phyloP scores from a whole-genome alignment of 352 stramenopile genomes.

The Phytophthora citrophthora region DNA sequence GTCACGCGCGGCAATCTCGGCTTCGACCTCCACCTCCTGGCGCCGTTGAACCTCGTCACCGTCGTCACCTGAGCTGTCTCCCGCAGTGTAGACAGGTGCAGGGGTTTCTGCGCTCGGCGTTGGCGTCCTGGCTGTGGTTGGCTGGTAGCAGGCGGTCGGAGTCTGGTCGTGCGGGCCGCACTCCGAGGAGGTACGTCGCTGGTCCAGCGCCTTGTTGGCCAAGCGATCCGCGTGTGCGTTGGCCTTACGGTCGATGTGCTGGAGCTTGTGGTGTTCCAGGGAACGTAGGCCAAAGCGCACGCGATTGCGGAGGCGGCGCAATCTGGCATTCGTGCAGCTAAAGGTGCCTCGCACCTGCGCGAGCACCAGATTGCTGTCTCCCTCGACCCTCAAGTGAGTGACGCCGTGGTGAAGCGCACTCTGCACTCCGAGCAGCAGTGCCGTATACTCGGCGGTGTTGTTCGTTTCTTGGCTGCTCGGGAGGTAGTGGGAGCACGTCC shows the following conservation, averaged over 20 bases:
- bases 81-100: too few species aligned
- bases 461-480: conserved; percentile 23
- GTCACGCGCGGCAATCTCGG: background rate
- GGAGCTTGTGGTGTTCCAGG: background rate
- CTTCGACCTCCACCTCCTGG: too few species aligned
- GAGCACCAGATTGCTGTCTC: conserved; percentile 10
- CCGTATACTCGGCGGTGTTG: conserved; percentile 38
- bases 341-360: conserved; percentile 18
- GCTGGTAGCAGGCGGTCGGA: too few species aligned
- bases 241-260: conserved; percentile 26
- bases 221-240: conserved; percentile 28
- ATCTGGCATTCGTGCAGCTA: background rate
- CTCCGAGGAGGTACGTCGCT: too few species aligned
- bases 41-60: too few species aligned
- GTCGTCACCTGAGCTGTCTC: background rate
- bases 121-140: too few species aligned
- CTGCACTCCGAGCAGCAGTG: conserved; percentile 23
- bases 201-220: conserved; percentile 10
- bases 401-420: conserved; percentile 8
- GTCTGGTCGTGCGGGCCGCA: too few species aligned
- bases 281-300: background rate
- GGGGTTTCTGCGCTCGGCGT: too few species aligned
- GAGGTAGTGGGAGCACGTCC: conserved; percentile 22
- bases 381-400: conserved; percentile 1
- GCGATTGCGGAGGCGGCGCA: background rate